Conservation (phyloP, 2,329 filamentous ascomycete genomes). For the Tolypocladium guangdongense region DNA sequence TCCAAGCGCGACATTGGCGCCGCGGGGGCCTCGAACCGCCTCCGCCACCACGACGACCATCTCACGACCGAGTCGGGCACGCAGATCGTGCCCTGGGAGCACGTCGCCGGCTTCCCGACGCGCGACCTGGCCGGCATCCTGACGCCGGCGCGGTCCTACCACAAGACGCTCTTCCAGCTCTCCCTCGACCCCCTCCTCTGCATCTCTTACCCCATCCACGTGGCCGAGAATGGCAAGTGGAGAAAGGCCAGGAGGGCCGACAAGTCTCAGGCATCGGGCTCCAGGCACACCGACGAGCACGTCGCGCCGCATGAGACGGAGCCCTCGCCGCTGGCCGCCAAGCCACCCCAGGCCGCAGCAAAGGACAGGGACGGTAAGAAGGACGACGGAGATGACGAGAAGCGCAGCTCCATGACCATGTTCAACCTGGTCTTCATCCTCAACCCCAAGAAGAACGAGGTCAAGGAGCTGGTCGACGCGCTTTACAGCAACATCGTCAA, state of each 20-base stretch:
- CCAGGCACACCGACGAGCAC: conserved; percentile 22
- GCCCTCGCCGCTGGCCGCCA: conserved; percentile 8
- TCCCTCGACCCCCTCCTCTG: conserved; percentile 71
- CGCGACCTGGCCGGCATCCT: conserved; percentile 71
- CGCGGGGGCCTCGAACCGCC: conserved; percentile 29
- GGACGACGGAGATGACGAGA: conserved; percentile 44
- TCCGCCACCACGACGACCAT: conserved; percentile 43
- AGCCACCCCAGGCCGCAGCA: conserved; percentile 11
- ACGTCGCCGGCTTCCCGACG: conserved; percentile 62
- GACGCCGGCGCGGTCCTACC: conserved; percentile 63
- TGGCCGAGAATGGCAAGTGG: conserved; percentile 69
- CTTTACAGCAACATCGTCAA: conserved; percentile 83
- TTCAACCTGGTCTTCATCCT: conserved; percentile 95
- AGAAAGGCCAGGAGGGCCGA: conserved; percentile 51
- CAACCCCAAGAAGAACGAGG: conserved; percentile 67
- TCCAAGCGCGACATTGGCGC: conserved; percentile 20
- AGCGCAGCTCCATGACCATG: conserved; percentile 76
- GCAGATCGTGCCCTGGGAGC: conserved; percentile 57
- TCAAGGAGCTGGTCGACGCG: conserved; percentile 61
- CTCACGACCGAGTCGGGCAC: conserved; percentile 43
- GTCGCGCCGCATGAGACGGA: conserved; percentile 18
- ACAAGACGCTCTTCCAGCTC: conserved; percentile 75
- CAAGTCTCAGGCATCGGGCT: conserved; percentile 22
- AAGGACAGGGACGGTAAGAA: conserved; percentile 28
- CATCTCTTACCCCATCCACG: conserved; percentile 74